phyloP scores from a whole-genome alignment of 1,284 basidiomycete genomes.

The Tausonia pullulans region DNA sequence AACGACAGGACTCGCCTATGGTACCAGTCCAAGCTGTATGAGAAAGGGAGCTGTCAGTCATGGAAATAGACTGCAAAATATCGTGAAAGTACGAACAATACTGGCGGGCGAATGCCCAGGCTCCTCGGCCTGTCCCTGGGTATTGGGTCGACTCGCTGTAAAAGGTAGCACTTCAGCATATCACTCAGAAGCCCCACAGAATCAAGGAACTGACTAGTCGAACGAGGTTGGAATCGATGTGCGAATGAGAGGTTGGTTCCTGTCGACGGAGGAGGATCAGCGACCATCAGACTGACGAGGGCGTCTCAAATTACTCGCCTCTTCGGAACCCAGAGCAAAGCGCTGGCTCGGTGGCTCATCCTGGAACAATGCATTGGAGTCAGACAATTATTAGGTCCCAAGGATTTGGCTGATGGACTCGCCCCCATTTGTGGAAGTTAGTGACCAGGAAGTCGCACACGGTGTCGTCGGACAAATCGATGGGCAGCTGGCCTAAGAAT shows the following conservation, averaged over 20 bases:
- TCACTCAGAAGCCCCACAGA: too few relatives aligned
- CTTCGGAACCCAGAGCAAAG: constrained; percentile 13
- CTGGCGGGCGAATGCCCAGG: constrained; percentile 41
- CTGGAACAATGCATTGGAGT: background rate
- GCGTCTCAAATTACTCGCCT: background rate
- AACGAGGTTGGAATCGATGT: constrained; percentile 60
- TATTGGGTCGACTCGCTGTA: constrained; percentile 38
- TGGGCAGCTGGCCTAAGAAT: constrained; percentile 4
- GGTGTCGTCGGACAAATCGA: constrained; percentile 10
- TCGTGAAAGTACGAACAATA: constrained; percentile 17
- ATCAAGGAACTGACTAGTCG: constrained; percentile 9
- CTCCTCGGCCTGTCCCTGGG: constrained; percentile 23
- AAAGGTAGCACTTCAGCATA: constrained; percentile 25
- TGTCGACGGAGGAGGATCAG: background rate
- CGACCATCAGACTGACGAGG: background rate
- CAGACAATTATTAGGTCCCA: too few relatives aligned
- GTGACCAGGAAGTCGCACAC: constrained; percentile 10
- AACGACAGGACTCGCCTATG: background rate
- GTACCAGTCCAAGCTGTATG: constrained; percentile 29
- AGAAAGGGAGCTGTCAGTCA: constrained; percentile 18
- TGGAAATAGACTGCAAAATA: constrained; percentile 39
- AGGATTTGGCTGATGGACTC: background rate
- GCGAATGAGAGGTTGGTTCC: constrained; percentile 63
- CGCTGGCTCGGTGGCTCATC: constrained; percentile 2
- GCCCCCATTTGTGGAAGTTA: constrained; percentile 43